Conservation (phyloP, 164 flowering plant species). For the Aristolochia contorta region DNA sequence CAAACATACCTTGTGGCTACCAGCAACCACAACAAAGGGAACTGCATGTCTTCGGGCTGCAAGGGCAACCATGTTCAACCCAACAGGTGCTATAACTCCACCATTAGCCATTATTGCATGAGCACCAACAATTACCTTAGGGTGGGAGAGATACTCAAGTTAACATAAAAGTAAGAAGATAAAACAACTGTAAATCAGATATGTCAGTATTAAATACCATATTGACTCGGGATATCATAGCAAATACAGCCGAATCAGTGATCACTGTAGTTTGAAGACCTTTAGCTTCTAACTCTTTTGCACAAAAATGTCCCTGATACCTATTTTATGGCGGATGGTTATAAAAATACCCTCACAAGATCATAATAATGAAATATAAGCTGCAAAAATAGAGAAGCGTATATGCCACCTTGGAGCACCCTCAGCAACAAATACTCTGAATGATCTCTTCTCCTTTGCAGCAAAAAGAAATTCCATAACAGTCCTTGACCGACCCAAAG, state of each 20-base stretch:
- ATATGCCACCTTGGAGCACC: conserved; percentile 90
- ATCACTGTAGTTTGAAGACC: conserved; percentile 89
- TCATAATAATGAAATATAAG: not conserved
- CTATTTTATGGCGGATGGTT: conserved; percentile 23
- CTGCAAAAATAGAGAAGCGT: not conserved
- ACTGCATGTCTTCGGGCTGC: conserved; percentile 99
- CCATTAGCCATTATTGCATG: conserved; percentile 99
- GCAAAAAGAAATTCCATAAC: conserved; percentile 93
- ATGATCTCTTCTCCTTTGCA: conserved; percentile 94
- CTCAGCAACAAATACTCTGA: conserved; percentile 94
- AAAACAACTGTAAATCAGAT: not conserved
- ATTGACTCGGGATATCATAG: conserved; percentile 97
- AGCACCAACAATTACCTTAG: conserved; percentile 96
- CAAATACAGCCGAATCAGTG: conserved; percentile 99
- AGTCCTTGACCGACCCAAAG: conserved; percentile 91
- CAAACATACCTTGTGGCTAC: conserved; percentile 88
- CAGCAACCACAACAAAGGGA: conserved; percentile 97
- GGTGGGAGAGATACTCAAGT: conserved; percentile 6
- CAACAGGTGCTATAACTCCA: conserved; percentile 92
- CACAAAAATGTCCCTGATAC: conserved; percentile 93
- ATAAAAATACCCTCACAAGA: not conserved
- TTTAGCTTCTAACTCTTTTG: conserved; percentile 82
- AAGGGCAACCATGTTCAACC: conserved; percentile 97
- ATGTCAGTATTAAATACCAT: conserved; percentile 42
- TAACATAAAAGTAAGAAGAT: not conserved